Percentiles rank a stretch among this genome's conserved stretches.
Evolutionary conservation across 441 rosid genomes (phyloP).

Genomic region (Rhodomyrtus psidioides): DNA sequence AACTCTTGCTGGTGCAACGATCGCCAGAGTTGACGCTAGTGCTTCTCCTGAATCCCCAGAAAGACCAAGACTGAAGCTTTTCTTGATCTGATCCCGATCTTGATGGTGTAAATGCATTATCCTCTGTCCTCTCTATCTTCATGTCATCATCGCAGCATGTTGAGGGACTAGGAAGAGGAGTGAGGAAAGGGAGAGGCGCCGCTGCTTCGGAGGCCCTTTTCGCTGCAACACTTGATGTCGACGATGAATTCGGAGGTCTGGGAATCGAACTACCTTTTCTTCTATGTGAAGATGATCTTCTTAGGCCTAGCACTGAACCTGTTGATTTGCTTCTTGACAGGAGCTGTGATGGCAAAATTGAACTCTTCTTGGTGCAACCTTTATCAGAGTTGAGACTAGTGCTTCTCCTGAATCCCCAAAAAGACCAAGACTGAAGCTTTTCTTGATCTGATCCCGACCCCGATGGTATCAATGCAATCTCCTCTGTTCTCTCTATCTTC

Average conservation of each 20-base stretch:
- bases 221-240: not conserved
- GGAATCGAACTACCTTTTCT: not conserved
- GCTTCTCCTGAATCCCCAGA: slow-evolving; percentile 11
- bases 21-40: not conserved
- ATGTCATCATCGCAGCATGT: not conserved
- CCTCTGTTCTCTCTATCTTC: slow-evolving; percentile 14
- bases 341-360: slow-evolving; percentile 54
- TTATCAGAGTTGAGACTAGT: slow-evolving; percentile 50
- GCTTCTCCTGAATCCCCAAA: slow-evolving; percentile 78
- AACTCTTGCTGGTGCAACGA: slow-evolving; percentile 3
- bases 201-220: slow-evolving; percentile 12
- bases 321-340: slow-evolving; percentile 64
- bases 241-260: not conserved
- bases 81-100: not conserved
- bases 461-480: not conserved
- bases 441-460: slow-evolving; percentile 19
- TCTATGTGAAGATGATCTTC: slow-evolving; percentile 7
- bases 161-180: not conserved
- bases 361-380: slow-evolving; percentile 22
- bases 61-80: not conserved
- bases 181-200: not conserved
- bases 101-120: not conserved
- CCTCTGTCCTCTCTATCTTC: not conserved
- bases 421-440: slow-evolving; percentile 34
- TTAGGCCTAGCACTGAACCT: slow-evolving; percentile 35